These are phyloP conservation scores for Rhododendron simsii DNA, from an alignment of 148 eudicot species.

Conservation along the genomic window DNA sequence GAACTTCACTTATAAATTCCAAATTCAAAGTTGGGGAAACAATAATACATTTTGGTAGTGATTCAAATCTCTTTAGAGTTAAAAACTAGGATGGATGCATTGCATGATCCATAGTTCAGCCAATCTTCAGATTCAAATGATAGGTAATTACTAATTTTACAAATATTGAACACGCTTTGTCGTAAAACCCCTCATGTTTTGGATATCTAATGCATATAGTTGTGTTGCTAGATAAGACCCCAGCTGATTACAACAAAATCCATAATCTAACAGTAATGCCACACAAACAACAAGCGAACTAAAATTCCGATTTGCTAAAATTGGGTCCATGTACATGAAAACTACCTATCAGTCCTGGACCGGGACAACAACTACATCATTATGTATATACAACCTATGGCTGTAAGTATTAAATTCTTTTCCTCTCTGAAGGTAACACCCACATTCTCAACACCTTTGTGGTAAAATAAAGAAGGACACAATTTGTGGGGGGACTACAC, in stretches of 20 bases:
- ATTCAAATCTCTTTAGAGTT: not conserved
- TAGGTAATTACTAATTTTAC: not conserved
- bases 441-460: not conserved
- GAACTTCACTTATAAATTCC: not conserved
- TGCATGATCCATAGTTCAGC: not conserved
- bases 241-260: not conserved
- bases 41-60: not conserved
- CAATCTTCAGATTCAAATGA: not conserved
- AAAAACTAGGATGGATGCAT: not conserved
- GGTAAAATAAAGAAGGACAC: not conserved
- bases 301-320: not conserved
- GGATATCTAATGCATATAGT: not conserved
- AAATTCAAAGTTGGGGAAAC: not conserved
- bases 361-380: not conserved
- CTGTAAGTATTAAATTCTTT: not conserved
- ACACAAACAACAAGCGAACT: not conserved
- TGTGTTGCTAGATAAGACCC: not conserved
- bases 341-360: not conserved
- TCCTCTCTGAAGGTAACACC: not conserved
- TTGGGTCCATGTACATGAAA: not conserved
- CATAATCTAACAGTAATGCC: not conserved
- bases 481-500: no score
- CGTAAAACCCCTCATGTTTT: not conserved
- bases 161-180: not conserved
- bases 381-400: not conserved